Evolutionary conservation across 257 asterid species (phyloP).

Genomic region (Nicotiana undulata): DNA sequence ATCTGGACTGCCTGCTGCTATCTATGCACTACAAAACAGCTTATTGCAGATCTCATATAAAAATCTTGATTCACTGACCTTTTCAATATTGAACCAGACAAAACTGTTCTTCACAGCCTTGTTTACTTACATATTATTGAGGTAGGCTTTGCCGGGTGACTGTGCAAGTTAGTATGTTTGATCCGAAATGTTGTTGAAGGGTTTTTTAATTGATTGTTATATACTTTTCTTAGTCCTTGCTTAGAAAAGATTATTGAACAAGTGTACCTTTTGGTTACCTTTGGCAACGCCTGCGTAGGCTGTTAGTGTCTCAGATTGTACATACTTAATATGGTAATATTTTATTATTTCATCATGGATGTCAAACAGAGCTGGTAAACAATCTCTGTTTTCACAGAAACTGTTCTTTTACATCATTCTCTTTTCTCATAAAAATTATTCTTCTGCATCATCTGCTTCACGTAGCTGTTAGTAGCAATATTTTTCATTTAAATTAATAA

Average conservation of each 20-base stretch:
- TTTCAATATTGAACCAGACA: constrained; percentile 95
- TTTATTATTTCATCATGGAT: not conserved
- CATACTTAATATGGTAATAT: not conserved
- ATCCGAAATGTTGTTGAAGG: not conserved
- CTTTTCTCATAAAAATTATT: not conserved
- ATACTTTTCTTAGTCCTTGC: not conserved
- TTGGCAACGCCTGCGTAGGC: not conserved
- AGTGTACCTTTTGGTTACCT: not conserved
- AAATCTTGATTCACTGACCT: constrained; percentile 95
- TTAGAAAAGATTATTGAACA: not conserved
- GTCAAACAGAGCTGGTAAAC: not conserved
- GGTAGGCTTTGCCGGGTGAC: constrained; percentile 37
- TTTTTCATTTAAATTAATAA: not conserved
- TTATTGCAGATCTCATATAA: constrained; percentile 86
- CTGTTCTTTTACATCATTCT: not conserved
- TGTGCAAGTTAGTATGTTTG: not conserved
- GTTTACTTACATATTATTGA: constrained; percentile 67
- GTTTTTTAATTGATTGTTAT: not conserved
- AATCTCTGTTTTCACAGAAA: not conserved
- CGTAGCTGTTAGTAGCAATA: not conserved
- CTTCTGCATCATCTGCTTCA: not conserved
- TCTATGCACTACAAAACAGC: constrained; percentile 92
- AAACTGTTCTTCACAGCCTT: constrained; percentile 90
- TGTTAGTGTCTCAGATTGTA: not conserved
- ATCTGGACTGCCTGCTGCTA: constrained; percentile 95